Evolutionary conservation across 2,329 filamentous ascomycete species (phyloP).

Genomic region (Colletotrichum nymphaeae): DNA sequence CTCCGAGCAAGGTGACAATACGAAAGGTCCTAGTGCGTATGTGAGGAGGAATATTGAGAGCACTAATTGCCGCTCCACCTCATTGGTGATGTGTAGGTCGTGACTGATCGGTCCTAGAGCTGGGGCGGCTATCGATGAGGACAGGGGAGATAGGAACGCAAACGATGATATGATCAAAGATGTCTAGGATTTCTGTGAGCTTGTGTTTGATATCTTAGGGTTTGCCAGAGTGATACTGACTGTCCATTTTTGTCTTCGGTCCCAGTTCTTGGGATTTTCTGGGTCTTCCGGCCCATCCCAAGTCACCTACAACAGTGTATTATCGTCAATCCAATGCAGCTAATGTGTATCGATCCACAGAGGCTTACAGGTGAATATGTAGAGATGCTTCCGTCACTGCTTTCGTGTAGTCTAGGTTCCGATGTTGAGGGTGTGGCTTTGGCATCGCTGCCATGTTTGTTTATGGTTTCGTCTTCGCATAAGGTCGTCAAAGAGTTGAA

Average conservation of each 20-base stretch:
- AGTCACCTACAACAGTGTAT: not conserved
- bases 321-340: not conserved
- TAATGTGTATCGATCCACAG: not conserved
- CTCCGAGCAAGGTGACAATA: slow-evolving; percentile 57
- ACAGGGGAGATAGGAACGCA: slow-evolving; percentile 63
- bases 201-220: not conserved
- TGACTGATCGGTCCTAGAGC: slow-evolving; percentile 48
- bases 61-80: slow-evolving; percentile 54
- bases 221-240: not conserved
- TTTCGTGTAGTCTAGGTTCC: not conserved
- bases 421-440: not conserved
- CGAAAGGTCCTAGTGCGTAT: slow-evolving; percentile 53
- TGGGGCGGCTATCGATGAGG: slow-evolving; percentile 57
- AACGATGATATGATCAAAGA: slow-evolving; percentile 60
- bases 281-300: slow-evolving; percentile 53
- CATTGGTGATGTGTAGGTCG: slow-evolving; percentile 53
- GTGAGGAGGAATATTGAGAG: slow-evolving; percentile 62
- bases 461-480: not conserved
- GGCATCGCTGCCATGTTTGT: not conserved
- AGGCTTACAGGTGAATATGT: not conserved
- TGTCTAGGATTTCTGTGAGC: slow-evolving; percentile 22
- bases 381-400: not conserved
- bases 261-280: slow-evolving; percentile 52
- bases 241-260: slow-evolving; percentile 55
- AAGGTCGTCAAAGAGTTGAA: not conserved